Evolutionary conservation across 352 stramenopile genomes (phyloP).

Genomic region (Thraustochytrium sp.): DNA sequence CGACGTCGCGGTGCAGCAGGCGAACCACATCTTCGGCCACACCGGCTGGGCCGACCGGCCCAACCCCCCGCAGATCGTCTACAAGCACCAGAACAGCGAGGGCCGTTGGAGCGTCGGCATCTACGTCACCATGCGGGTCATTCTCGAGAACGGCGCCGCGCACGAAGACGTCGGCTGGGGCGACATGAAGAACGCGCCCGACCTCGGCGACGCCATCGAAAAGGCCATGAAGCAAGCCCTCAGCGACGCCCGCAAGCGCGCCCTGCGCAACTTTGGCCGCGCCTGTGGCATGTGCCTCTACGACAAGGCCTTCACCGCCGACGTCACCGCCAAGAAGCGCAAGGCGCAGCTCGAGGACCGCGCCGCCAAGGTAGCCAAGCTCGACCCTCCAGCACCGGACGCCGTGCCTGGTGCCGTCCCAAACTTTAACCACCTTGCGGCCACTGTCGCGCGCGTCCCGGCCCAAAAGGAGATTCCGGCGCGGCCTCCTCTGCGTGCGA

Average conservation of each 20-base stretch:
- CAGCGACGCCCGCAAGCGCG: conserved; percentile 33
- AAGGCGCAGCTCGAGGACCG: neutral
- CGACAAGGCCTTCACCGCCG: conserved; percentile 29
- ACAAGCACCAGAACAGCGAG: neutral
- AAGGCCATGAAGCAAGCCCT: conserved; percentile 43
- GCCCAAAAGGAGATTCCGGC: no score
- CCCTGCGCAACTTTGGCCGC: conserved; percentile 40
- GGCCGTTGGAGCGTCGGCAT: conserved; percentile 24
- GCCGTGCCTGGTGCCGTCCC: neutral
- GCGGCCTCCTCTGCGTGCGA: no score
- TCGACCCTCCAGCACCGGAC: neutral
- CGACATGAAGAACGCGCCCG: conserved; percentile 35
- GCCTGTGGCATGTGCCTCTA: conserved; percentile 34
- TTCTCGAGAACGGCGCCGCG: neutral
- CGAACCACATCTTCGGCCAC: conserved; percentile 35
- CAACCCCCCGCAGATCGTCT: conserved; percentile 19
- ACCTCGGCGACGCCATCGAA: conserved; percentile 35
- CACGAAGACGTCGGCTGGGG: conserved; percentile 42
- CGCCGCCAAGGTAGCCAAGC: neutral
- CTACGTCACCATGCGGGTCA: neutral
- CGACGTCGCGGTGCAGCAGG: conserved; percentile 18
- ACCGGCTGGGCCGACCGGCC: conserved; percentile 25
- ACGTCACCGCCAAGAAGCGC: conserved; percentile 35
- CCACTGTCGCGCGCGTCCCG: neutral
- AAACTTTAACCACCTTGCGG: neutral